Percentiles rank a stretch among this genome's conserved stretches.
Evolutionary conservation across 2,329 filamentous ascomycete genomes (phyloP).

Genomic region (Hirsutella rhossiliensis): DNA sequence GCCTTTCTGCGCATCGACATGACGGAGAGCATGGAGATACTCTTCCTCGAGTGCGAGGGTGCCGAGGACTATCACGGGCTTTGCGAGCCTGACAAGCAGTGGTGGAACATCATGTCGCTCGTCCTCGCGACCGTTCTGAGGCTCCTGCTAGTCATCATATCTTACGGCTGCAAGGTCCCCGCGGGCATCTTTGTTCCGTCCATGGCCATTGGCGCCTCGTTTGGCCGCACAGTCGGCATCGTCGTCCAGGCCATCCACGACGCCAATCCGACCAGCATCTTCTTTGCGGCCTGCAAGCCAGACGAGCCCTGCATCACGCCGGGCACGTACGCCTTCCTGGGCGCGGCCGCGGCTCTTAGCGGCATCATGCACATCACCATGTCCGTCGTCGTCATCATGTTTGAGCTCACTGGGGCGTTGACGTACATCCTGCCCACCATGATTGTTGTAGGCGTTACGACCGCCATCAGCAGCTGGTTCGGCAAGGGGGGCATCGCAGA

Average conservation of each 20-base stretch:
- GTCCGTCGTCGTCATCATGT: constrained; percentile 98
- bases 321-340: constrained; percentile 91
- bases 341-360: constrained; percentile 79
- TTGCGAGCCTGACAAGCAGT: constrained; percentile 67
- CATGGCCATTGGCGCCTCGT: constrained; percentile 93
- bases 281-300: constrained; percentile 81
- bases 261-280: constrained; percentile 65
- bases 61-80: constrained; percentile 80
- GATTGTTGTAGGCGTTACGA: constrained; percentile 96
- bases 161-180: constrained; percentile 95
- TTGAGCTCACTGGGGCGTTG: constrained; percentile 91
- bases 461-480: constrained; percentile 80
- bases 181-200: constrained; percentile 97
- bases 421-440: constrained; percentile 97
- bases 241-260: constrained; percentile 84
- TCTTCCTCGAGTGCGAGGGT: constrained; percentile 88
- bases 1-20: constrained; percentile 93
- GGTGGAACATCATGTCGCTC: constrained; percentile 68
- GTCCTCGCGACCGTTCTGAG: constrained; percentile 70
- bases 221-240: constrained; percentile 89
- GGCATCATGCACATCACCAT: constrained; percentile 98
- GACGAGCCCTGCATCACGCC: constrained; percentile 95
- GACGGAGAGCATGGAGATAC: constrained; percentile 98
- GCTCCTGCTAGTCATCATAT: constrained; percentile 79
- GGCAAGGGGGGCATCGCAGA: constrained; percentile 96